Evolutionary conservation across 2,329 filamentous ascomycete species (phyloP).

Genomic region (Xylaria sp.): DNA sequence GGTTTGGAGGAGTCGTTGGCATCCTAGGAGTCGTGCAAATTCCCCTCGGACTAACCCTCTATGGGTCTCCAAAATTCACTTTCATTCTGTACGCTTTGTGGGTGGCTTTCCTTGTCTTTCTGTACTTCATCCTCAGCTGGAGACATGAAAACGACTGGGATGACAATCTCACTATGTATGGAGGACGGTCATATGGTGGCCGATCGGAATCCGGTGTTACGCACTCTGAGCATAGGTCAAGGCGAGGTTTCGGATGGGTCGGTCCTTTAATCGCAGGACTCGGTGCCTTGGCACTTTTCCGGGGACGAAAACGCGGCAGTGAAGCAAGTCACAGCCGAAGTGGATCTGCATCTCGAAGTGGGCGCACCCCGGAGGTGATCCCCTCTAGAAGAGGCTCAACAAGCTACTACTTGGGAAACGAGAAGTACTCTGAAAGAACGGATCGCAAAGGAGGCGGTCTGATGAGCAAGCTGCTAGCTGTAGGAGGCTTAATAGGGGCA

Average conservation of each 20-base stretch:
- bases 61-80: conserved; percentile 85
- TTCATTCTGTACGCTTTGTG: conserved; percentile 90
- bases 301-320: conserved; percentile 57
- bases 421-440: conserved; percentile 70
- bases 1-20: conserved; percentile 82
- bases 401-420: conserved; percentile 71
- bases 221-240: conserved; percentile 49
- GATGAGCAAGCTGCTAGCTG: conserved; percentile 68
- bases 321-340: conserved; percentile 55
- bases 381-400: conserved; percentile 64
- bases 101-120: conserved; percentile 75
- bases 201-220: conserved; percentile 60
- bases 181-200: conserved; percentile 56
- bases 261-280: conserved; percentile 65
- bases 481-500: conserved; percentile 71
- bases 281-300: conserved; percentile 60
- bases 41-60: conserved; percentile 87
- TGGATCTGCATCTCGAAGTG: conserved; percentile 51
- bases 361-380: conserved; percentile 60
- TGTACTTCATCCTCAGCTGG: conserved; percentile 85
- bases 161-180: conserved; percentile 54
- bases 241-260: conserved; percentile 61
- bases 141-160: conserved; percentile 65
- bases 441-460: conserved; percentile 60
- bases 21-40: conserved; percentile 88